A percentile compares a stretch with the other conserved stretches of the same genome.
These are phyloP conservation scores for Phaeosphaeriaceae sp. DNA, from an alignment of 2,329 filamentous ascomycete genomes.

Conservation along the genomic window DNA sequence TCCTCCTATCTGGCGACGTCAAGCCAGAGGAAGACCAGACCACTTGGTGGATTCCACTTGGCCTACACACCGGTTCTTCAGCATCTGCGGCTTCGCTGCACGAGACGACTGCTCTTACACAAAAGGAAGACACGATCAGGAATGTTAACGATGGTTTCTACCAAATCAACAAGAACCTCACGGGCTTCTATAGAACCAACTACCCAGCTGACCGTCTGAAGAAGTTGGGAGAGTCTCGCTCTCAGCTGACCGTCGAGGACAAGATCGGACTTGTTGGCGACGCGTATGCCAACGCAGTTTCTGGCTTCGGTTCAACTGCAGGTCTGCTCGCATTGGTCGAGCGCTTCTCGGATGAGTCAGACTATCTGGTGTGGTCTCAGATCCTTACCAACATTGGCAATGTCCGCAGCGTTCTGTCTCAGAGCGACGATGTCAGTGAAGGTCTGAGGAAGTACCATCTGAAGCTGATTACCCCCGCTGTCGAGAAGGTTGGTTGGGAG, in stretches of 20 bases:
- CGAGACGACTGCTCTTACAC: conserved; percentile 72
- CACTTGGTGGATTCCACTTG: conserved; percentile 94
- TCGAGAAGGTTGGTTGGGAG: conserved; percentile 85
- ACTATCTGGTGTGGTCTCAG: conserved; percentile 90
- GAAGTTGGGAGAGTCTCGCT: conserved; percentile 79
- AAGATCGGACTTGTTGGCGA: conserved; percentile 93
- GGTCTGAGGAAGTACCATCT: conserved; percentile 81
- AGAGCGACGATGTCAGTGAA: conserved; percentile 74
- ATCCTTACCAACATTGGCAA: conserved; percentile 78
- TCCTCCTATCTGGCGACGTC: conserved; percentile 89
- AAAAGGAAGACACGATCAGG: conserved; percentile 78
- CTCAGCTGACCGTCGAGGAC: conserved; percentile 81
- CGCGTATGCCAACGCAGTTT: conserved; percentile 85
- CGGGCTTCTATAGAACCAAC: conserved; percentile 91
- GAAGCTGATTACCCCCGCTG: conserved; percentile 76
- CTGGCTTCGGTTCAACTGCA: conserved; percentile 82
- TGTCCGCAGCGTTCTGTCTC: conserved; percentile 84
- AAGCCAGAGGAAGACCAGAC: conserved; percentile 91
- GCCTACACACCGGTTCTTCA: conserved; percentile 75
- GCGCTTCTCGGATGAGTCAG: conserved; percentile 81
- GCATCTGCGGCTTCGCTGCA: conserved; percentile 65
- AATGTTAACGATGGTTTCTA: conserved; percentile 84
- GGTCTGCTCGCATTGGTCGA: conserved; percentile 84
- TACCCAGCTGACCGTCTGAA: conserved; percentile 85
- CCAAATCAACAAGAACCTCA: conserved; percentile 89